These are phyloP conservation scores for Teratosphaeria nubilosa DNA, from an alignment of 2,329 filamentous ascomycete species.

Conservation along the genomic window DNA sequence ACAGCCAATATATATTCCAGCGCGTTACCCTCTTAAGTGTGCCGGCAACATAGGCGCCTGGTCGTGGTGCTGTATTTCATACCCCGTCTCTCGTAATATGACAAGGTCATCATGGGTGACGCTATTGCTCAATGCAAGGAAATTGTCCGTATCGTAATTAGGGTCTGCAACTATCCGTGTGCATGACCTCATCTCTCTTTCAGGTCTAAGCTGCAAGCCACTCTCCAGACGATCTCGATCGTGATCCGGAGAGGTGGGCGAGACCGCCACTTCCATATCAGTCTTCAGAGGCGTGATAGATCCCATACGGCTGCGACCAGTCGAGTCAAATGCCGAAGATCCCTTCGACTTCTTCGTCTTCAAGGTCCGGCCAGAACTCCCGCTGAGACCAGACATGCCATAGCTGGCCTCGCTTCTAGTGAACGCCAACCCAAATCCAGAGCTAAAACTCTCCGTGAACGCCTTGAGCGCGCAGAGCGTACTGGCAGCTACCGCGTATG, in stretches of 20 bases:
- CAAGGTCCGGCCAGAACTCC: conserved; percentile 7
- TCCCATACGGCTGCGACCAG: conserved; percentile 2
- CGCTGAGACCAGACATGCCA: conserved; percentile 16
- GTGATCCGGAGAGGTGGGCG: not conserved
- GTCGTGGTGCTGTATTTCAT: conserved; percentile 16
- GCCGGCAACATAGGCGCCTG: conserved; percentile 11
- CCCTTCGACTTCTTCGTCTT: conserved; percentile 8
- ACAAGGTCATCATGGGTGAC: conserved; percentile 15
- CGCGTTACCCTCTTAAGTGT: not conserved
- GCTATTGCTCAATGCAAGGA: conserved; percentile 9
- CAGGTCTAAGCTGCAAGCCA: conserved; percentile 11
- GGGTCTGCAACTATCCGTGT: conserved; percentile 11
- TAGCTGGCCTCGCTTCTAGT: conserved; percentile 20
- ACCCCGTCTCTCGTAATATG: conserved; percentile 18
- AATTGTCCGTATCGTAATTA: not conserved
- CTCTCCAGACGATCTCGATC: not conserved
- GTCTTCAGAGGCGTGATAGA: conserved; percentile 1
- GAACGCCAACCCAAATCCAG: conserved; percentile 28
- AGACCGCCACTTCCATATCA: not conserved
- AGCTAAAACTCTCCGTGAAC: conserved; percentile 33
- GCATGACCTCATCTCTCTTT: conserved; percentile 5
- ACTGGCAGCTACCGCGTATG: conserved; percentile 32
- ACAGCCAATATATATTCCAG: not conserved
- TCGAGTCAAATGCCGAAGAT: not conserved
- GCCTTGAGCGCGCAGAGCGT: conserved; percentile 34